These are phyloP conservation scores for barrel medic (Medicago truncatula) DNA, from an alignment of 306 rosid genomes.

Conservation along the genomic window DNA sequence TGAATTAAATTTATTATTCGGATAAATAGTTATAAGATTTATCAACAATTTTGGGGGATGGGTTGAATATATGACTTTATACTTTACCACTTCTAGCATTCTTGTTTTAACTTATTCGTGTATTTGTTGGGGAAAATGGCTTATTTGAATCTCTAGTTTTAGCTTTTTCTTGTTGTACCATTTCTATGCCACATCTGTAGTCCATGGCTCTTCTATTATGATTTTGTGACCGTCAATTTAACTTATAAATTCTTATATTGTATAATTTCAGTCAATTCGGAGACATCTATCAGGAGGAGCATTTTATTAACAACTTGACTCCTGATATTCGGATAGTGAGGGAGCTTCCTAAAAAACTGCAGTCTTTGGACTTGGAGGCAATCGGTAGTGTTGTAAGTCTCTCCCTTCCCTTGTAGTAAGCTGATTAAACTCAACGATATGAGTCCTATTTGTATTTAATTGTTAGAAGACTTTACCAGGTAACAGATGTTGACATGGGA, in stretches of 20 bases:
- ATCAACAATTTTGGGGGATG: conserved; percentile 20
- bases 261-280: conserved; percentile 81
- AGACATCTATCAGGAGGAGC: conserved; percentile 92
- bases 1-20: conserved; percentile 13
- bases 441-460: conserved; percentile 39
- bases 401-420: conserved; percentile 18
- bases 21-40: conserved; percentile 24
- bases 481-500: conserved; percentile 79
- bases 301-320: conserved; percentile 82
- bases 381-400: conserved; percentile 83
- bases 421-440: conserved; percentile 17
- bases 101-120: conserved; percentile 3
- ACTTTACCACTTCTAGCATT: background rate
- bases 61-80: conserved; percentile 2
- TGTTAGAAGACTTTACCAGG: conserved; percentile 59
- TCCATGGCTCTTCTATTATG: conserved; percentile 27
- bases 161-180: conserved; percentile 21
- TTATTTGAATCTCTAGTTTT: conserved; percentile 37
- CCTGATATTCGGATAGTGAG: conserved; percentile 91
- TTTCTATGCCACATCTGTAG: conserved; percentile 28
- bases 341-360: conserved; percentile 84
- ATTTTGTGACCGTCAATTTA: conserved; percentile 18
- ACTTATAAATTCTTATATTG: conserved; percentile 48
- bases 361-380: conserved; percentile 87
- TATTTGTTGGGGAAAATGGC: conserved; percentile 8